Percentiles rank a stretch among this genome's conserved stretches.
Conservation (phyloP, 306 rosid genomes). For the Cicer arietinum region DNA sequence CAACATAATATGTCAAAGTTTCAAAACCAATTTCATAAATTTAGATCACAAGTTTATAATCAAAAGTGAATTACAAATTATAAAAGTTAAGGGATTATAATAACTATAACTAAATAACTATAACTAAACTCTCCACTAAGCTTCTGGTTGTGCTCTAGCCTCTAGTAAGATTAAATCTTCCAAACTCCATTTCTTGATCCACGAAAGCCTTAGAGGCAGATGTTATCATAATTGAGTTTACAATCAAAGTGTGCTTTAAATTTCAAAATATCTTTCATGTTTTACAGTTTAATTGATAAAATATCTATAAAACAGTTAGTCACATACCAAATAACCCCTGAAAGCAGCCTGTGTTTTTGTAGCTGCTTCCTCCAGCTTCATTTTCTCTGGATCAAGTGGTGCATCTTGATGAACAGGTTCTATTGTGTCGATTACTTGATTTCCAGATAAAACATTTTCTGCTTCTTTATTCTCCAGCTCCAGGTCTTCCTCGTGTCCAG, state of each 20-base stretch:
- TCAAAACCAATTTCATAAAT: neutral
- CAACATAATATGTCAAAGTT: slow-evolving; percentile 14
- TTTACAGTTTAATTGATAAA: slow-evolving; percentile 20
- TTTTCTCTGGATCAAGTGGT: slow-evolving; percentile 67
- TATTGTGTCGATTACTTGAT: slow-evolving; percentile 60
- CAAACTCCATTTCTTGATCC: slow-evolving; percentile 22
- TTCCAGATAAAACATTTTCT: slow-evolving; percentile 53
- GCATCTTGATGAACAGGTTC: slow-evolving; percentile 60
- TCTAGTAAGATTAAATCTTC: slow-evolving; percentile 12
- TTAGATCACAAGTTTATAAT: slow-evolving; percentile 10
- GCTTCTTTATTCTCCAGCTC: slow-evolving; percentile 62
- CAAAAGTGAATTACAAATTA: neutral
- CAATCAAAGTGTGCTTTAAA: slow-evolving; percentile 3
- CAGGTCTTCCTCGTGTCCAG: slow-evolving; percentile 52
- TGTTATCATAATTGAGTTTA: slow-evolving; percentile 35
- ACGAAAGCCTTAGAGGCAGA: slow-evolving; percentile 26
- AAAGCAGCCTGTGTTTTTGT: slow-evolving; percentile 93
- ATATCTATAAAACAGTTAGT: slow-evolving; percentile 28
- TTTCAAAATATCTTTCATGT: slow-evolving; percentile 12
- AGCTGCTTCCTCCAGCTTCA: slow-evolving; percentile 86
- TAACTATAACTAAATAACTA: slow-evolving; percentile 19
- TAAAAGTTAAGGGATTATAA: neutral
- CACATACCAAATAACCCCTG: slow-evolving; percentile 90
- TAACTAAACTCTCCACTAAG: slow-evolving; percentile 5
- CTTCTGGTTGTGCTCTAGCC: neutral